Evolutionary conservation across 164 flowering plant species (phyloP).

Genomic region (Saururus chinensis): DNA sequence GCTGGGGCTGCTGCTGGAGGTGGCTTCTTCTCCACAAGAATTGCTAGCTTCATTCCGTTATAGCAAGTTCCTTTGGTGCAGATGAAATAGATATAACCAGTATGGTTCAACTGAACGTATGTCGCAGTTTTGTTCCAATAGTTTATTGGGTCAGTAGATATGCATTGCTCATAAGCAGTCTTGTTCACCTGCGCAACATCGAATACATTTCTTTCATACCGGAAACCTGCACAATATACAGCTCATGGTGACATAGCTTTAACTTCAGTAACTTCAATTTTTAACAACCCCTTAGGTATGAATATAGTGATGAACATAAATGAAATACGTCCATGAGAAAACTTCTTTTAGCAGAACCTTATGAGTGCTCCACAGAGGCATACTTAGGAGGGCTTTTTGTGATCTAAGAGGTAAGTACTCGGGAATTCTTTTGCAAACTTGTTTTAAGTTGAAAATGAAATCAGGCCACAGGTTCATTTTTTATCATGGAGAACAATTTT

Average conservation of each 20-base stretch:
- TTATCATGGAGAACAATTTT: too few relatives aligned
- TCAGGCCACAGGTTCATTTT: too few relatives aligned
- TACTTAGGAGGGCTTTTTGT: too few relatives aligned
- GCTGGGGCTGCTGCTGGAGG: neutral
- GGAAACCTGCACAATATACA: neutral
- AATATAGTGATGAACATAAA: too few relatives aligned
- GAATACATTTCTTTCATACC: neutral
- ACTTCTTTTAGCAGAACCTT: too few relatives aligned
- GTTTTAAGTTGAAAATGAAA: too few relatives aligned
- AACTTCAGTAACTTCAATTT: too few relatives aligned
- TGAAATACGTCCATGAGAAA: too few relatives aligned
- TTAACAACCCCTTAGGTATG: too few relatives aligned
- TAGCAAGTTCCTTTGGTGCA: constrained; percentile 1
- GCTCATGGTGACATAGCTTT: neutral
- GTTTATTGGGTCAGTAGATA: neutral
- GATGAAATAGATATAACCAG: neutral
- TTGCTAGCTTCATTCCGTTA: neutral
- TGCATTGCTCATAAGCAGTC: constrained; percentile 1
- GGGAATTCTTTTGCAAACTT: too few relatives aligned
- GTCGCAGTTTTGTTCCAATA: neutral
- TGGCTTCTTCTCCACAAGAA: neutral
- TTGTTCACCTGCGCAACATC: constrained; percentile 1
- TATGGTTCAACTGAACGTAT: neutral
- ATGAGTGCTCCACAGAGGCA: too few relatives aligned
- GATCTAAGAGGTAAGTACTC: too few relatives aligned